Evolutionary conservation across 805 yeast species (phyloP).

Genomic region (Tetrapisispora fleetii): DNA sequence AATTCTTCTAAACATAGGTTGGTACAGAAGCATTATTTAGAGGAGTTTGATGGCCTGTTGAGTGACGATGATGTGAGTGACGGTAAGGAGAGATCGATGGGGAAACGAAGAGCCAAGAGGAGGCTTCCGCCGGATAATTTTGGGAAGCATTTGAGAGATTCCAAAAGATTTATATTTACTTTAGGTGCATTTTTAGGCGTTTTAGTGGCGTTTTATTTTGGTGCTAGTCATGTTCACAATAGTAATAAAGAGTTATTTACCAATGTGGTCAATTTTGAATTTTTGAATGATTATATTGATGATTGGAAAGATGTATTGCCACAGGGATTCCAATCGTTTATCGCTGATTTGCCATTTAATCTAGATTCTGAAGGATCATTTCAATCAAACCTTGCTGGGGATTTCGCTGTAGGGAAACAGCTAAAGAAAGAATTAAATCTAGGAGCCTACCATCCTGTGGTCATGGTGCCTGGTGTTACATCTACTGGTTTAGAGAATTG

Average conservation of each 20-base stretch:
- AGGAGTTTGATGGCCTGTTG: background rate
- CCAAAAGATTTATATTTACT: slow-evolving; percentile 51
- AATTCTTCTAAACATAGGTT: background rate
- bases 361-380: slow-evolving; percentile 10
- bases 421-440: slow-evolving; percentile 44
- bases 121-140: background rate
- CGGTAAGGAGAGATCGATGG: background rate
- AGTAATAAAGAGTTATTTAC: slow-evolving; percentile 31
- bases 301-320: slow-evolving; percentile 77
- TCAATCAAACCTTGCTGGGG: slow-evolving; percentile 50
- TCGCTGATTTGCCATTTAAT: slow-evolving; percentile 39
- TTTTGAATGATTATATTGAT: slow-evolving; percentile 47
- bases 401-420: slow-evolving; percentile 78
- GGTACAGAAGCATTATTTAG: background rate
- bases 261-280: slow-evolving; percentile 45
- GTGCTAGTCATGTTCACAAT: slow-evolving; percentile 27
- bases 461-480: slow-evolving; percentile 92
- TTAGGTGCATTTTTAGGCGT: slow-evolving; percentile 71
- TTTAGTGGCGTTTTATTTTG: slow-evolving; percentile 51
- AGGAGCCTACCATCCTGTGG: slow-evolving; percentile 61
- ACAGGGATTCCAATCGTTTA: slow-evolving; percentile 44
- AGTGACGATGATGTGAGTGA: background rate
- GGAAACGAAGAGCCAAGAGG: background rate
- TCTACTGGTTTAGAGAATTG: slow-evolving; percentile 93
- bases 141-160: slow-evolving; percentile 28